Conservation (phyloP, 2,329 filamentous ascomycete genomes). For the Trichoderma pleuroti region DNA sequence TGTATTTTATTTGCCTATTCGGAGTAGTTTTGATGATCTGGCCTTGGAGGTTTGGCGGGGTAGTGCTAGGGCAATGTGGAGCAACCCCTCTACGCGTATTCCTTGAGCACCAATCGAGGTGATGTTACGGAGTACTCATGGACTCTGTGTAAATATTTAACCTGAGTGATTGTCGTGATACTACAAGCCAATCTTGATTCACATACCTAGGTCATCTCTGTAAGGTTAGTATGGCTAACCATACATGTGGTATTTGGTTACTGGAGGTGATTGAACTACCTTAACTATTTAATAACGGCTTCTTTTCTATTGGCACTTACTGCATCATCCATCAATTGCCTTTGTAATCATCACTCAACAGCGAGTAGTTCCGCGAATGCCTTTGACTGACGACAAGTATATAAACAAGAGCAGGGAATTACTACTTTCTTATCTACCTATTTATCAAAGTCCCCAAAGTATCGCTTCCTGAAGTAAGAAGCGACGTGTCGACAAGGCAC, state of each 20-base stretch:
- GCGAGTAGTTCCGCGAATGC: too few relatives aligned
- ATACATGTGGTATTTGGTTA: not conserved
- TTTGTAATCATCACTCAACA: too few relatives aligned
- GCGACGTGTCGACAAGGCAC: not conserved
- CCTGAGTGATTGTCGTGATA: not conserved
- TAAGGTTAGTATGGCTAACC: not conserved
- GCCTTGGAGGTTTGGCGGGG: not conserved
- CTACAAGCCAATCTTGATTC: not conserved
- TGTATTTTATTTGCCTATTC: not conserved
- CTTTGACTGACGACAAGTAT: not conserved
- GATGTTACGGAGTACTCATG: not conserved
- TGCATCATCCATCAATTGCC: too few relatives aligned
- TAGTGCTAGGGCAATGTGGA: not conserved
- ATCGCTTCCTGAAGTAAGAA: not conserved
- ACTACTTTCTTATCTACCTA: not conserved
- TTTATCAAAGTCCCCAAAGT: not conserved
- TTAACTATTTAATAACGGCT: not conserved
- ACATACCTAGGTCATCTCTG: not conserved
- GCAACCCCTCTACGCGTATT: not conserved
- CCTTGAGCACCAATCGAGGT: not conserved
- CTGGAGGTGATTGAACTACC: not conserved
- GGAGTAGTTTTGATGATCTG: not conserved
- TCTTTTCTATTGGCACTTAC: not conserved
- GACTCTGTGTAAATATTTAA: not conserved
- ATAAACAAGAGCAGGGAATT: not conserved